Evolutionary conservation across 2,329 filamentous ascomycete species (phyloP).

Genomic region (Ophiosphaerella korrae): DNA sequence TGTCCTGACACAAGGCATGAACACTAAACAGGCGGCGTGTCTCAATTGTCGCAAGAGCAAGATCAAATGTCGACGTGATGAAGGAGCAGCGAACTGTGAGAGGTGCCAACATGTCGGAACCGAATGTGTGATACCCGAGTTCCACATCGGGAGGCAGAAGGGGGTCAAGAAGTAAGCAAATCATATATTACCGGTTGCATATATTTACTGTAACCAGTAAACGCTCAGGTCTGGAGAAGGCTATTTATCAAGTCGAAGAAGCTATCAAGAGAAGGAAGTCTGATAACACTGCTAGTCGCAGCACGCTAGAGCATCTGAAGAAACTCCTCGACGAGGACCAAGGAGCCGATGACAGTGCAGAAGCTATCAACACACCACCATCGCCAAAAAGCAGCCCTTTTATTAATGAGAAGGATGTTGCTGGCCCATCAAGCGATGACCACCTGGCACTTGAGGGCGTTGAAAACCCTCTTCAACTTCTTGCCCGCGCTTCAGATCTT

Average conservation of each 20-base stretch:
- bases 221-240: constrained; percentile 74
- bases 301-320: constrained; percentile 49
- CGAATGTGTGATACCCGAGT: constrained; percentile 69
- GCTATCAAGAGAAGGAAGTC: constrained; percentile 52
- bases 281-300: constrained; percentile 26
- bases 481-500: constrained; percentile 74
- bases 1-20: constrained; percentile 14
- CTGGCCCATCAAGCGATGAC: constrained; percentile 42
- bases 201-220: constrained; percentile 58
- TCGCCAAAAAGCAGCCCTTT: not conserved
- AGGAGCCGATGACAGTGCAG: constrained; percentile 21
- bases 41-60: constrained; percentile 70
- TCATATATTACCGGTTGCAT: not conserved
- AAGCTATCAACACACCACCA: constrained; percentile 1
- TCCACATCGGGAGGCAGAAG: constrained; percentile 74
- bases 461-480: constrained; percentile 74
- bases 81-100: constrained; percentile 63
- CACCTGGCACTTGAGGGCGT: constrained; percentile 70
- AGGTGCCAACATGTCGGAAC: constrained; percentile 63
- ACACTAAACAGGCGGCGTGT: constrained; percentile 59
- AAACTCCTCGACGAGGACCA: constrained; percentile 58
- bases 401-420: constrained; percentile 24
- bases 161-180: constrained; percentile 72
- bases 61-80: constrained; percentile 61
- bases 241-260: constrained; percentile 74